Percentiles rank a stretch among this genome's conserved stretches.
These are phyloP conservation scores for Paecilomyces variotii DNA, from an alignment of 2,329 filamentous ascomycete species.

Conservation along the genomic window DNA sequence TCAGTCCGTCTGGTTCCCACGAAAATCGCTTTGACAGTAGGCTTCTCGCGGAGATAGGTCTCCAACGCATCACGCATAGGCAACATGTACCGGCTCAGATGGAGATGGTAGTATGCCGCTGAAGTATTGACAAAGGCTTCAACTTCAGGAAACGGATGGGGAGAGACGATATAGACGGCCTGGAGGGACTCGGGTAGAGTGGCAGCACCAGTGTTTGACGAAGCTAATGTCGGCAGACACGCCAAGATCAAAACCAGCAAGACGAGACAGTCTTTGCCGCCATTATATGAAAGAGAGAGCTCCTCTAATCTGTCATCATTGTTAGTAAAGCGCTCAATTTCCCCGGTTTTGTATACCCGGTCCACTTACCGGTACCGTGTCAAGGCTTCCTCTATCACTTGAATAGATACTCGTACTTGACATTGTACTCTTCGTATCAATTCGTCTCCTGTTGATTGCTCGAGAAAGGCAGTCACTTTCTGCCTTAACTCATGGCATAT, in stretches of 20 bases:
- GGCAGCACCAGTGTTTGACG: not conserved
- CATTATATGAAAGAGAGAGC: conserved; percentile 8
- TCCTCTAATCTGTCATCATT: conserved; percentile 4
- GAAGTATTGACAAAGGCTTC: too few relatives aligned
- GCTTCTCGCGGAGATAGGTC: conserved; percentile 15
- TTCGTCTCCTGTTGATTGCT: conserved; percentile 2
- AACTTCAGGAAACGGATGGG: too few relatives aligned
- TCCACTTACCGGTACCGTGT: conserved; percentile 6
- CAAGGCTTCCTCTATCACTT: conserved; percentile 7
- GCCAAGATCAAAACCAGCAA: conserved; percentile 7
- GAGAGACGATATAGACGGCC: conserved; percentile 2
- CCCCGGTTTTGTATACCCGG: not conserved
- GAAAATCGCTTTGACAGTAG: conserved; percentile 65
- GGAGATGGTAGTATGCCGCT: too few relatives aligned
- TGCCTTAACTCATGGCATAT: conserved; percentile 4
- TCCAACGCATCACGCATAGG: too few relatives aligned
- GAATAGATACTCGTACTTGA: conserved; percentile 5
- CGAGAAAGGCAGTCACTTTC: conserved; percentile 3
- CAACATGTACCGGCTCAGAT: too few relatives aligned
- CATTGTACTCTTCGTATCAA: conserved; percentile 7
- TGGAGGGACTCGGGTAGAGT: not conserved
- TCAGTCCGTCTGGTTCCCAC: conserved; percentile 86
- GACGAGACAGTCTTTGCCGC: conserved; percentile 9
- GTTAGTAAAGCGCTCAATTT: too few relatives aligned
- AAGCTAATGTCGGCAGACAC: conserved; percentile 1